Conservation (phyloP, 116 monocot species). For the Trichopus zeylanicus region DNA sequence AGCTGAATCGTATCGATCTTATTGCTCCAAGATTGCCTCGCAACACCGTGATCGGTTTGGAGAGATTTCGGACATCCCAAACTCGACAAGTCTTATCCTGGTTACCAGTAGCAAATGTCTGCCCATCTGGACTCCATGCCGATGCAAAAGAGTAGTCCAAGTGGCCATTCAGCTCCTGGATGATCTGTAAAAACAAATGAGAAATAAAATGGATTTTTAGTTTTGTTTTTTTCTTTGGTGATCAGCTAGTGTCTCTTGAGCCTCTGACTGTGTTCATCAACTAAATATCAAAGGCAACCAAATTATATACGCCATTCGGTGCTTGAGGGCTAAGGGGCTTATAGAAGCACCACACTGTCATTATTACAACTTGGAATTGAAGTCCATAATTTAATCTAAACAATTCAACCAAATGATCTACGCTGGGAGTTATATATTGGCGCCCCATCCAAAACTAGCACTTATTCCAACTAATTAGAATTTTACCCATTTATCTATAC, state of each 20-base stretch:
- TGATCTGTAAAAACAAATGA: constrained; percentile 21
- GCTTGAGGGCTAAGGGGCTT: too few relatives aligned
- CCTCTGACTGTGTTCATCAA: too few relatives aligned
- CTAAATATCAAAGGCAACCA: too few relatives aligned
- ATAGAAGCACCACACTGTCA: too few relatives aligned
- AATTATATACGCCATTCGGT: too few relatives aligned
- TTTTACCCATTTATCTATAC: too few relatives aligned
- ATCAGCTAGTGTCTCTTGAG: neutral
- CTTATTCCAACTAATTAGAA: too few relatives aligned
- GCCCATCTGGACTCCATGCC: constrained; percentile 57
- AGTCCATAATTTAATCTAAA: too few relatives aligned
- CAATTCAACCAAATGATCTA: too few relatives aligned
- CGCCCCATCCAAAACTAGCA: too few relatives aligned
- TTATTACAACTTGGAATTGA: too few relatives aligned
- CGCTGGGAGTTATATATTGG: too few relatives aligned
- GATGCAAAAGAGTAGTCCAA: constrained; percentile 69
- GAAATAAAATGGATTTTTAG: neutral
- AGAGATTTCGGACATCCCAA: constrained; percentile 58
- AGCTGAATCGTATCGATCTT: constrained; percentile 47
- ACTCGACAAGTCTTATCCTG: constrained; percentile 69
- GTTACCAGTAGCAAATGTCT: constrained; percentile 57
- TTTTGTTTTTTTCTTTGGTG: neutral
- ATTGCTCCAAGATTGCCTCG: constrained; percentile 66
- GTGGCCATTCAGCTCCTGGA: constrained; percentile 44
- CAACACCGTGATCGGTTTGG: constrained; percentile 40